These are phyloP conservation scores for Leptodermis oblonga DNA, from an alignment of 257 asterid species.

Conservation along the genomic window DNA sequence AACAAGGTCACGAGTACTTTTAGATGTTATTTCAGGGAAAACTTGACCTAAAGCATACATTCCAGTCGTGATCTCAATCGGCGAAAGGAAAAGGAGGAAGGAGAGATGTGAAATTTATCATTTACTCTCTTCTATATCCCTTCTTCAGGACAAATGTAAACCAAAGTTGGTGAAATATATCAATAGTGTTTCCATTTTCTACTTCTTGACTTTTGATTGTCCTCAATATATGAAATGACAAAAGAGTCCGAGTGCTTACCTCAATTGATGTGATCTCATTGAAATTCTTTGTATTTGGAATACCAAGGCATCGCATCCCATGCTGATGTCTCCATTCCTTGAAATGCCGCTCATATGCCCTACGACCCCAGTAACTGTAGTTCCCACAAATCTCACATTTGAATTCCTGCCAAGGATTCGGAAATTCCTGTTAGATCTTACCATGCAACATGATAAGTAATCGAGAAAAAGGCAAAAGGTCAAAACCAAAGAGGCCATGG, in stretches of 20 bases:
- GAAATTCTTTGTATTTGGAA: conserved; percentile 93
- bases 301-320: conserved; percentile 98
- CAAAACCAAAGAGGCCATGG: neutral
- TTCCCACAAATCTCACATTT: conserved; percentile 98
- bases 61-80: neutral
- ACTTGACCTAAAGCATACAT: neutral
- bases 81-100: neutral
- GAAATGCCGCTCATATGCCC: conserved; percentile 99
- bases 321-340: conserved; percentile 99
- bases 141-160: neutral
- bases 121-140: neutral
- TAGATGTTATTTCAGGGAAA: neutral
- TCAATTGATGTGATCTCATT: conserved; percentile 90
- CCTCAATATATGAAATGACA: neutral
- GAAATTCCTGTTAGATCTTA: neutral
- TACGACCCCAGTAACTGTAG: conserved; percentile 98
- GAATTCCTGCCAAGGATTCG: conserved; percentile 61
- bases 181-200: neutral
- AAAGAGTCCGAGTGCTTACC: conserved; percentile 29
- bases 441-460: neutral
- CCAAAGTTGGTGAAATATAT: no score
- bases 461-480: neutral
- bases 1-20: neutral
- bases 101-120: neutral
- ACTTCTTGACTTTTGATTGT: no score